Conservation (phyloP, 352 stramenopile genomes). For the Phytopythium vexans region DNA sequence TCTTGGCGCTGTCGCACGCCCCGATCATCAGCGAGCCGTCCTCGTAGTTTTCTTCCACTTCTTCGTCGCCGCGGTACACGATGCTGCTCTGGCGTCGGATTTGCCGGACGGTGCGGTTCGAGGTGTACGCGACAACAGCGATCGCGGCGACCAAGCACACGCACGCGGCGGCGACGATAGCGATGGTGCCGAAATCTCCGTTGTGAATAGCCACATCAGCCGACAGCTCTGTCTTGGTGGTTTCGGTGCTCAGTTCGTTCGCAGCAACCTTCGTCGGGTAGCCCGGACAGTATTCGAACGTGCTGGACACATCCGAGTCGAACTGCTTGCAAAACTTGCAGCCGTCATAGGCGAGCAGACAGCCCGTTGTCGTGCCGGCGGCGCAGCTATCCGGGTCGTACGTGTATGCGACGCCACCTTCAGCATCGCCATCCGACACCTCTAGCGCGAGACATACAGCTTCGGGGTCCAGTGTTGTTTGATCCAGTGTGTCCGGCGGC, state of each 20-base stretch:
- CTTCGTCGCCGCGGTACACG: constrained; percentile 11
- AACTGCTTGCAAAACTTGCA: constrained; percentile 32
- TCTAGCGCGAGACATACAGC: no score
- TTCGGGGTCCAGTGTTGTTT: no score
- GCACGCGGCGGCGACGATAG: constrained; percentile 4
- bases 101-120: constrained; percentile 18
- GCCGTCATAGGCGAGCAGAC: constrained; percentile 13
- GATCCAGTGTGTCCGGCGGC: no score
- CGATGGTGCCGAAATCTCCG: neutral
- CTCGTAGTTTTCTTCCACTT: constrained; percentile 18
- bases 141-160: constrained; percentile 29
- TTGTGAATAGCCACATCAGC: neutral
- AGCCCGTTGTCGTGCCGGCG: constrained; percentile 17
- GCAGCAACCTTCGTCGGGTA: neutral
- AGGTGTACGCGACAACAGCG: constrained; percentile 15
- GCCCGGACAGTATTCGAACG: constrained; percentile 23
- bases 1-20: no score
- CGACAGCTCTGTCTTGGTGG: neutral
- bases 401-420: constrained; percentile 21
- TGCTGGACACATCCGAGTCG: constrained; percentile 15
- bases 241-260: neutral
- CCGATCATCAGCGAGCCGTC: no score
- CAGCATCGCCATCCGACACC: constrained; percentile 22
- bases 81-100: constrained; percentile 8
- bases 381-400: constrained; percentile 24